These are phyloP conservation scores for Ophiostoma tasmaniense DNA, from an alignment of 2,329 filamentous ascomycete species.

Conservation along the genomic window DNA sequence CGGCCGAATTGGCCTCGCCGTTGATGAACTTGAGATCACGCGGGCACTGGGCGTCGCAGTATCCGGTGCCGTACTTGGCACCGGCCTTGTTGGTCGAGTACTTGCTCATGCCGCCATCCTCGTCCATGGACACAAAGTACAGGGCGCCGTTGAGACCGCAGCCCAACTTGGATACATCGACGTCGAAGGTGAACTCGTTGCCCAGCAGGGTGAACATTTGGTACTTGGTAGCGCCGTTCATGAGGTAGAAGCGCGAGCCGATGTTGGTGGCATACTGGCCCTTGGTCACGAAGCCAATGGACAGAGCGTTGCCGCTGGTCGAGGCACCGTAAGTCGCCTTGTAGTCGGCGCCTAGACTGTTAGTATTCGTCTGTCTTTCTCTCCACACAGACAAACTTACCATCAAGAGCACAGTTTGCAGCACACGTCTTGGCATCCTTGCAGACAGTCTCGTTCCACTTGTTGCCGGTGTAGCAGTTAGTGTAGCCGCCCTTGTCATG, in stretches of 20 bases:
- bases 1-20: conserved; percentile 33
- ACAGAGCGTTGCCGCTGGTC: conserved; percentile 39
- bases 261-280: conserved; percentile 32
- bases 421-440: conserved; percentile 42
- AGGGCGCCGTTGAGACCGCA: conserved; percentile 54
- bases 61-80: conserved; percentile 47
- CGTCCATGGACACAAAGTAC: conserved; percentile 43
- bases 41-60: conserved; percentile 41
- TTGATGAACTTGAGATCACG: conserved; percentile 41
- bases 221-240: conserved; percentile 27
- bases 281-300: conserved; percentile 39
- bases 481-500: conserved; percentile 38
- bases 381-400: neutral
- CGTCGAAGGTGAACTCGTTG: conserved; percentile 57
- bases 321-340: conserved; percentile 42
- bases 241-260: conserved; percentile 29
- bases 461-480: conserved; percentile 44
- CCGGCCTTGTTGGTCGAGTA: conserved; percentile 37
- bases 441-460: conserved; percentile 41
- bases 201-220: conserved; percentile 48
- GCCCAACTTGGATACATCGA: conserved; percentile 53
- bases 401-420: conserved; percentile 38
- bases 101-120: conserved; percentile 39
- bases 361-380: neutral
- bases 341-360: conserved; percentile 46